These are phyloP conservation scores for Rosa persica DNA, from an alignment of 306 rosid genomes.

Conservation along the genomic window DNA sequence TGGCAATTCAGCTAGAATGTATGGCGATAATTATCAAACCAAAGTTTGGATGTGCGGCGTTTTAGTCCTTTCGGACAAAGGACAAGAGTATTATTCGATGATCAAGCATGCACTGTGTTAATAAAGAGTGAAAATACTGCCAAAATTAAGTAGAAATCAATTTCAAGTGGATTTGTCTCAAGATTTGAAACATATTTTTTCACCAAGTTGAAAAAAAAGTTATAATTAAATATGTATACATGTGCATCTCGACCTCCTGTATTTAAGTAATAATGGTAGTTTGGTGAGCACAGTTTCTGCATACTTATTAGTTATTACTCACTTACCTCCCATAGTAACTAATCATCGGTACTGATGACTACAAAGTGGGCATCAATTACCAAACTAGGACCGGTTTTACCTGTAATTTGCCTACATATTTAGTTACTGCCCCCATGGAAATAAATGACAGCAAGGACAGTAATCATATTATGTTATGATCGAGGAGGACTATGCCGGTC, in stretches of 20 bases:
- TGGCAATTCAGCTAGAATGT: no score
- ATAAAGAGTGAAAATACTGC: no score
- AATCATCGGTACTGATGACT: neutral
- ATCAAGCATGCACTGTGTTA: no score
- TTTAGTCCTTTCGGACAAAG: no score
- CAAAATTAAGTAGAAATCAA: no score
- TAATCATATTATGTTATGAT: neutral
- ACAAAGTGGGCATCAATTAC: neutral
- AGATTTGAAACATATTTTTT: no score
- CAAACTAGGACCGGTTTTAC: neutral
- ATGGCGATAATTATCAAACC: no score
- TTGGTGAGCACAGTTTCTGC: constrained; percentile 8
- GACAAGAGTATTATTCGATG: no score
- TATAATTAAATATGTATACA: neutral
- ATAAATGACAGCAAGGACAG: neutral
- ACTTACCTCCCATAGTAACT: neutral
- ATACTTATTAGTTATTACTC: neutral
- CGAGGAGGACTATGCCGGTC: neutral
- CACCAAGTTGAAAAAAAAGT: no score
- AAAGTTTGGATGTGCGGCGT: no score
- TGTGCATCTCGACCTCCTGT: neutral
- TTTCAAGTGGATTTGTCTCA: no score
- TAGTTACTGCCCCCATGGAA: neutral
- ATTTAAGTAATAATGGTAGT: constrained; percentile 3
- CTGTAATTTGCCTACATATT: neutral